A percentile compares a stretch with the other conserved stretches of the same genome.
Conservation (phyloP, 2,329 filamentous ascomycete genomes). For the Plenodomus lindquistii region DNA sequence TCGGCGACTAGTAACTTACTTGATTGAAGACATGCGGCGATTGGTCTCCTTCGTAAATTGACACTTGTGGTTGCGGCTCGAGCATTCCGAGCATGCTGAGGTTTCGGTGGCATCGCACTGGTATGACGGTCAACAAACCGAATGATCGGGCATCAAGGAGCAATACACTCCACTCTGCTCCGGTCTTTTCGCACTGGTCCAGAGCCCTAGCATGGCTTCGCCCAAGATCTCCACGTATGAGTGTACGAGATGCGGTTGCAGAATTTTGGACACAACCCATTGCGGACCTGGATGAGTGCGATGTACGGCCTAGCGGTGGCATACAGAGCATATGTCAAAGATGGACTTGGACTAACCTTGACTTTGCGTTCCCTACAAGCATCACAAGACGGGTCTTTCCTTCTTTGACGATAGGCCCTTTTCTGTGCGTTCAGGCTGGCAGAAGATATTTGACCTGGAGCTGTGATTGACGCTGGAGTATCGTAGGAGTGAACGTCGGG, state of each 20-base stretch:
- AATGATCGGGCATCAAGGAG: background rate
- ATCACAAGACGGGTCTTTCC: slow-evolving; percentile 97
- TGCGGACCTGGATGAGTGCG: no score
- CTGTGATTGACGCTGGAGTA: slow-evolving; percentile 46
- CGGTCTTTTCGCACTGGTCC: no score
- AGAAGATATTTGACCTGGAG: slow-evolving; percentile 46
- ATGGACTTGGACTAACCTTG: slow-evolving; percentile 54
- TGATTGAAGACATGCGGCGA: slow-evolving; percentile 97
- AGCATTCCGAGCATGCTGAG: slow-evolving; percentile 94
- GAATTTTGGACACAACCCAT: no score
- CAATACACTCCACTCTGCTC: no score
- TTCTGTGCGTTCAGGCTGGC: slow-evolving; percentile 75
- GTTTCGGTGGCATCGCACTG: slow-evolving; percentile 95
- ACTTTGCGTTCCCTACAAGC: slow-evolving; percentile 85
- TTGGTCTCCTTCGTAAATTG: slow-evolving; percentile 99
- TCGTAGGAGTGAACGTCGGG: slow-evolving; percentile 37
- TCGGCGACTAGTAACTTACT: slow-evolving; percentile 55
- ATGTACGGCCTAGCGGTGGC: no score
- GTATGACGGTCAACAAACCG: slow-evolving; percentile 13
- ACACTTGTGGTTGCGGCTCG: slow-evolving; percentile 93
- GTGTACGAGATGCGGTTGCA: no score
- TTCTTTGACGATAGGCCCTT: slow-evolving; percentile 87
- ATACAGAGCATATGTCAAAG: no score
- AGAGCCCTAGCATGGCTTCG: no score
- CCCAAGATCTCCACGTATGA: no score